phyloP scores from a whole-genome alignment of 371 early-diverging fungal species.

The Circinella umbellata region DNA sequence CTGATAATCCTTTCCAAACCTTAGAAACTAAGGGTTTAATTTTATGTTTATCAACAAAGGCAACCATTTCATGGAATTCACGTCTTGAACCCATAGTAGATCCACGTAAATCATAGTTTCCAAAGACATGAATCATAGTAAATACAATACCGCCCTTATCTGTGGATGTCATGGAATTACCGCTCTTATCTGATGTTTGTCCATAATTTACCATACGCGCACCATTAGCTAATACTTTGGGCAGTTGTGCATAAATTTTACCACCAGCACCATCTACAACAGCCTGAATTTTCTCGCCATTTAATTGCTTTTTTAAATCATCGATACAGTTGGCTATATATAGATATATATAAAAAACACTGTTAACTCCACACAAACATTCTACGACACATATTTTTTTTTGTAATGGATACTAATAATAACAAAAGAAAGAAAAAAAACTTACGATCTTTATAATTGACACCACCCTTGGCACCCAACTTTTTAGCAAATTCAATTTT shows the following conservation, averaged over 20 bases:
- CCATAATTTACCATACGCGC: slow-evolving; percentile 66
- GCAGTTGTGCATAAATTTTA: slow-evolving; percentile 44
- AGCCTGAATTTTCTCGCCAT: slow-evolving; percentile 48
- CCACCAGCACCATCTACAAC: slow-evolving; percentile 79
- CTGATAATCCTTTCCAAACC: slow-evolving; percentile 56
- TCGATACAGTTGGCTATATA: slow-evolving; percentile 53
- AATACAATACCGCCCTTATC: slow-evolving; percentile 44
- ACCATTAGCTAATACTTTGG: slow-evolving; percentile 50
- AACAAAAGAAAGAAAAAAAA: not conserved
- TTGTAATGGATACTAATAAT: not conserved
- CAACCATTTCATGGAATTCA: slow-evolving; percentile 70
- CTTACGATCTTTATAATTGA: slow-evolving; percentile 70
- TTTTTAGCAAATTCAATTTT: slow-evolving; percentile 67
- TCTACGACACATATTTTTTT: not conserved
- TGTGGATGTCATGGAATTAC: slow-evolving; percentile 10
- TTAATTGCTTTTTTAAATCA: slow-evolving; percentile 50
- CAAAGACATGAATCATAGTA: slow-evolving; percentile 55
- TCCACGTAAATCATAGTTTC: slow-evolving; percentile 64
- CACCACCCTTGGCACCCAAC: slow-evolving; percentile 73
- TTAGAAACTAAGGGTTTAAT: slow-evolving; percentile 66
- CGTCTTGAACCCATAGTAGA: slow-evolving; percentile 71
- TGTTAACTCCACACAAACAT: no score
- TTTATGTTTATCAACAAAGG: slow-evolving; percentile 60
- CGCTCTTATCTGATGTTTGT: slow-evolving; percentile 40
- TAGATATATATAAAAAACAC: no score